Percentiles rank a stretch among this genome's conserved stretches.
phyloP scores from a whole-genome alignment of 495 filamentous ascomycete genomes.

The Endocarpon pusillum region DNA sequence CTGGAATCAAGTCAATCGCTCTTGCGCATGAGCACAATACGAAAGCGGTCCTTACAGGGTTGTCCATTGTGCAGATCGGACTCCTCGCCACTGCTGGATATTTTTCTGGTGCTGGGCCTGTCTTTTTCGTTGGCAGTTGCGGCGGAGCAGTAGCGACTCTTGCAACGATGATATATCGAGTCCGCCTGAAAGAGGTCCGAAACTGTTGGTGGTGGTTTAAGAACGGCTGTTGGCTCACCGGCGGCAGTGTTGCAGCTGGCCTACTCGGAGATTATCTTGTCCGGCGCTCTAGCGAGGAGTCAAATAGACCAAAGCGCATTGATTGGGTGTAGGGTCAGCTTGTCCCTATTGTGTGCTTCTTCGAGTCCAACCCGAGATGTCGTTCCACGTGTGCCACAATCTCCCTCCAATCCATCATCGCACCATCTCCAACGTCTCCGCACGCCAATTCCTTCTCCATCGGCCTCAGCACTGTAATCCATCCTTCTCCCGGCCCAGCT shows the following conservation, averaged over 20 bases:
- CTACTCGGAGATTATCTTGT: constrained; percentile 45
- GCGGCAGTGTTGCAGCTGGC: constrained; percentile 47
- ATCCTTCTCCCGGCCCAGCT: constrained; percentile 28
- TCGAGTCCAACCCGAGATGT: constrained; percentile 11
- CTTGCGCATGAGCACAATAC: constrained; percentile 77
- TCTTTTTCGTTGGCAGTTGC: constrained; percentile 73
- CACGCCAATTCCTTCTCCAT: constrained; percentile 61
- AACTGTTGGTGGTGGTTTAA: constrained; percentile 98
- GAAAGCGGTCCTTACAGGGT: constrained; percentile 61
- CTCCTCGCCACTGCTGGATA: constrained; percentile 62
- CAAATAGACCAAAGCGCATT: no score
- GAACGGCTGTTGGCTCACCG: constrained; percentile 51
- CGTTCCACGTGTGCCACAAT: constrained; percentile 47
- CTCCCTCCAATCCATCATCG: constrained; percentile 60
- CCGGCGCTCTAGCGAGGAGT: constrained; percentile 11
- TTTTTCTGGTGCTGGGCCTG: constrained; percentile 57
- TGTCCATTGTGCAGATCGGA: constrained; percentile 61
- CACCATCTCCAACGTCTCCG: constrained; percentile 62
- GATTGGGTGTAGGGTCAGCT: no score
- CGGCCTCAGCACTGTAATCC: constrained; percentile 58
- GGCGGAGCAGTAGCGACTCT: constrained; percentile 62
- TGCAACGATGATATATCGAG: constrained; percentile 75
- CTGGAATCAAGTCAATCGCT: constrained; percentile 90
- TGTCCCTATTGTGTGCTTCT: no score
- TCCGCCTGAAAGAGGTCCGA: constrained; percentile 63